A percentile compares a stretch with the other conserved stretches of the same genome.
Conservation (phyloP, 768 basidiomycete genomes). For the Cytidiella melzeri region DNA sequence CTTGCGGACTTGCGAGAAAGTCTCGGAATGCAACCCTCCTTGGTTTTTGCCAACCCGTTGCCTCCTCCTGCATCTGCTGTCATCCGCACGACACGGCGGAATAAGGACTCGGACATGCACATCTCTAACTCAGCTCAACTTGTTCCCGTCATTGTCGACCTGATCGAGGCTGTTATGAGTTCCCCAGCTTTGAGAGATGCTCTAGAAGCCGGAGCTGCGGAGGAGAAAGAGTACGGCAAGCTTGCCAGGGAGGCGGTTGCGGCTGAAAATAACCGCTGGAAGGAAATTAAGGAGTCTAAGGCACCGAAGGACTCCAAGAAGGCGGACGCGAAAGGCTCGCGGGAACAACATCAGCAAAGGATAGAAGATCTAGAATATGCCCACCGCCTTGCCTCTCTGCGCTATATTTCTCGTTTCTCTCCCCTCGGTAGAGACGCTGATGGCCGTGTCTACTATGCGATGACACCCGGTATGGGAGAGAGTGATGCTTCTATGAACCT, state of each 20-base stretch:
- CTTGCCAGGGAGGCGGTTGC: slow-evolving; percentile 47
- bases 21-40: slow-evolving; percentile 3
- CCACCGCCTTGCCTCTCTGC: slow-evolving; percentile 40
- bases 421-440: slow-evolving; percentile 65
- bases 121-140: slow-evolving; percentile 51
- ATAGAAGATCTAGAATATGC: slow-evolving; percentile 49
- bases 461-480: slow-evolving; percentile 55
- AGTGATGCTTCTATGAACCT: slow-evolving; percentile 38
- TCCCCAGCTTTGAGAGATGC: slow-evolving; percentile 48
- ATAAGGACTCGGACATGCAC: slow-evolving; percentile 17
- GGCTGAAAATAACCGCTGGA: slow-evolving; percentile 56
- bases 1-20: slow-evolving; percentile 43
- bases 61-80: slow-evolving; percentile 42
- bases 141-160: slow-evolving; percentile 54
- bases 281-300: slow-evolving; percentile 28
- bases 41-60: slow-evolving; percentile 51
- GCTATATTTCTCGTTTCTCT: slow-evolving; percentile 46
- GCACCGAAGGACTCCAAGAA: slow-evolving; percentile 28
- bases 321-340: slow-evolving; percentile 36
- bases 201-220: slow-evolving; percentile 51
- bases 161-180: slow-evolving; percentile 48
- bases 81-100: slow-evolving; percentile 39
- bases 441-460: slow-evolving; percentile 61
- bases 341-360: slow-evolving; percentile 43
- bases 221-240: slow-evolving; percentile 47